Percentiles rank a stretch among this genome's conserved stretches.
Conservation (phyloP, 2,329 filamentous ascomycete species). For the Gliomastix tumulicola region DNA sequence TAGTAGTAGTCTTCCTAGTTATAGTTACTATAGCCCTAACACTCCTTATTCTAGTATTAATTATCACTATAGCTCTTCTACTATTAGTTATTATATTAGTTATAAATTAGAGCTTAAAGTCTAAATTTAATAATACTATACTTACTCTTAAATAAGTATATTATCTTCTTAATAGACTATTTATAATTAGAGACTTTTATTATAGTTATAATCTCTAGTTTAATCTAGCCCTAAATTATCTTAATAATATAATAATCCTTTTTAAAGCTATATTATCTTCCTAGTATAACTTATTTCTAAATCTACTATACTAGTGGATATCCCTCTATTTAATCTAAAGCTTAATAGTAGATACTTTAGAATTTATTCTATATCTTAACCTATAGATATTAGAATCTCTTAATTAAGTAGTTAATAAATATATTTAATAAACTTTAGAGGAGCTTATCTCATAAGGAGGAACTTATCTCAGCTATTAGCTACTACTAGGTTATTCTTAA, state of each 20-base stretch:
- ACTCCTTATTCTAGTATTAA: not conserved
- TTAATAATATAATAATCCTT: not conserved
- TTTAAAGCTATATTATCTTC: not conserved
- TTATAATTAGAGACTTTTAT: conserved; percentile 1
- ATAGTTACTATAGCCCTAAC: not conserved
- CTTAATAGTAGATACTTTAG: not conserved
- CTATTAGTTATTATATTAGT: not conserved
- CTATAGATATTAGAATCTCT: conserved; percentile 1
- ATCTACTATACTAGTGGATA: no score
- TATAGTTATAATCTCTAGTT: not conserved
- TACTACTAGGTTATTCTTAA: no score
- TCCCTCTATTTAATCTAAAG: no score
- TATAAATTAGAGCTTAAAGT: not conserved
- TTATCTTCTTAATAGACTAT: not conserved
- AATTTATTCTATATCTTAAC: conserved; percentile 1
- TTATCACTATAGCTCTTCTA: not conserved
- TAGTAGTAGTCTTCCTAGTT: not conserved
- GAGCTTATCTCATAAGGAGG: no score
- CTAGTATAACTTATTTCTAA: not conserved
- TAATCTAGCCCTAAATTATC: conserved; percentile 1
- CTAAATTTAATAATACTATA: not conserved
- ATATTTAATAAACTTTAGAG: no score
- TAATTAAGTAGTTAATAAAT: no score
- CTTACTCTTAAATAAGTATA: not conserved
- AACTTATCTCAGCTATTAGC: no score